Percentiles rank a stretch among this genome's conserved stretches.
Conservation (phyloP, 2,329 filamentous ascomycete genomes). For the Thelonectria blattea region DNA sequence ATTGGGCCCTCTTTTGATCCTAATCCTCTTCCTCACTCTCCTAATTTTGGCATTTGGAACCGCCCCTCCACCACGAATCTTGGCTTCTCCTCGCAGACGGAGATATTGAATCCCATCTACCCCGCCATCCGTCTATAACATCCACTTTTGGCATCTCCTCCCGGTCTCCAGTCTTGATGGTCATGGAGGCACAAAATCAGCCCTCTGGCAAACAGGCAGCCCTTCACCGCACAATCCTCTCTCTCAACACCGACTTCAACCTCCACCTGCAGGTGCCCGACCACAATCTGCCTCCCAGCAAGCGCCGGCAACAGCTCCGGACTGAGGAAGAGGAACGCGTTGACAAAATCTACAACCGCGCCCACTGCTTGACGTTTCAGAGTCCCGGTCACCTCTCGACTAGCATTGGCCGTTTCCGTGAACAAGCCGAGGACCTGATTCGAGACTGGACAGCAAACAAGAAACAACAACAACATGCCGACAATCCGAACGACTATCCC, state of each 20-base stretch:
- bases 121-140: conserved; percentile 14
- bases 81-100: not conserved
- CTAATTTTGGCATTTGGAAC: conserved; percentile 9
- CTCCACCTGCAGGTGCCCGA: conserved; percentile 36
- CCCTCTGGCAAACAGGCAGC: conserved; percentile 22
- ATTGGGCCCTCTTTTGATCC: not conserved
- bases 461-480: conserved; percentile 29
- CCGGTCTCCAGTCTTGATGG: conserved; percentile 12
- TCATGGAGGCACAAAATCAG: conserved; percentile 24
- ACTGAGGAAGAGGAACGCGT: conserved; percentile 33
- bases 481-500: conserved; percentile 24
- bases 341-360: conserved; percentile 32
- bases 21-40: not conserved
- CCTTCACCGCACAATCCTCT: conserved; percentile 34
- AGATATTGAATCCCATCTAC: not conserved
- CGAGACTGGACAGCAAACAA: conserved; percentile 28
- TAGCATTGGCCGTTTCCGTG: conserved; percentile 35
- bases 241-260: conserved; percentile 36
- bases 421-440: conserved; percentile 27
- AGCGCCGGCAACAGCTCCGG: conserved; percentile 26
- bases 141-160: conserved; percentile 11
- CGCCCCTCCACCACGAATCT: not conserved
- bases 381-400: conserved; percentile 24
- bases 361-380: conserved; percentile 32
- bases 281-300: conserved; percentile 35